A percentile compares a stretch with the other conserved stretches of the same genome.
These are phyloP conservation scores for Aquilaria malaccensis DNA, from an alignment of 345 rosid genomes.

Conservation along the genomic window DNA sequence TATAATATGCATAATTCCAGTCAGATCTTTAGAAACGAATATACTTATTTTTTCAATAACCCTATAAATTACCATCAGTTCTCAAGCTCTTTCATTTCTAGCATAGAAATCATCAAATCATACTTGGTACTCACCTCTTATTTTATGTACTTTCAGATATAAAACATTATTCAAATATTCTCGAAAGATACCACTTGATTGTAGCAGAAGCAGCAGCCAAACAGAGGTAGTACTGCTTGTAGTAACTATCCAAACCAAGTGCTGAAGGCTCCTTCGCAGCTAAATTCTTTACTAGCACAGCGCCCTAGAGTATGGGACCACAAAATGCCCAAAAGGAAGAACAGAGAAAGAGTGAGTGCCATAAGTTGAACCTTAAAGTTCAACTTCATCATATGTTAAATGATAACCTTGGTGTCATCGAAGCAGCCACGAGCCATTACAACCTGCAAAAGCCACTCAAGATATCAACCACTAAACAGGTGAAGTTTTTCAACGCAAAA, in stretches of 20 bases:
- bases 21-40: too few species aligned
- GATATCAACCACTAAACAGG: conserved; percentile 1
- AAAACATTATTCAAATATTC: too few species aligned
- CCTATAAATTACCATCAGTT: neutral
- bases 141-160: too few species aligned
- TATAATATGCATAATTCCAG: too few species aligned
- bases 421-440: conserved; percentile 87
- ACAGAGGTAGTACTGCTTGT: conserved; percentile 95
- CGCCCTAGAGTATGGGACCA: conserved; percentile 56
- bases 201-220: conserved; percentile 90
- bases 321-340: conserved; percentile 14
- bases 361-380: conserved; percentile 5
- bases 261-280: conserved; percentile 88
- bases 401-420: conserved; percentile 87
- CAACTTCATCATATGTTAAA: too few species aligned
- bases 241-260: conserved; percentile 83
- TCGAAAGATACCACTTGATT: conserved; percentile 62
- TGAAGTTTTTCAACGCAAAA: conserved; percentile 2
- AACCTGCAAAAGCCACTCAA: conserved; percentile 39
- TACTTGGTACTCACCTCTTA: too few species aligned
- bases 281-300: conserved; percentile 65
- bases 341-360: conserved; percentile 11
- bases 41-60: too few species aligned
- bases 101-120: too few species aligned
- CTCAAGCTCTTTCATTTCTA: too few species aligned